A percentile compares a stretch with the other conserved stretches of the same genome.
phyloP scores from a whole-genome alignment of 495 filamentous ascomycete species.

The Neurospora terricola region DNA sequence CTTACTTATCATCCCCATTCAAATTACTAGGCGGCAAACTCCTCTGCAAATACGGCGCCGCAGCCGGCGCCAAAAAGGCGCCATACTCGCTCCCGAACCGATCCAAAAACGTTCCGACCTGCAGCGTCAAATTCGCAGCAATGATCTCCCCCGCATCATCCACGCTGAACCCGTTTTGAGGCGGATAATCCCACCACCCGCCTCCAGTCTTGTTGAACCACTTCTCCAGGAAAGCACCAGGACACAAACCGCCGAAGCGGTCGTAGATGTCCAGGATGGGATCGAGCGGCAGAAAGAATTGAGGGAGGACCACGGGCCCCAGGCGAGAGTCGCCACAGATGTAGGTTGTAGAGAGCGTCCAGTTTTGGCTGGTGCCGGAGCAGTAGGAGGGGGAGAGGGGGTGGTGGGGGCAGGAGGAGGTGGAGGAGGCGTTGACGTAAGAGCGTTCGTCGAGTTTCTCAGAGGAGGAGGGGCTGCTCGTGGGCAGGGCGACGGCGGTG shows the following conservation, averaged over 20 bases:
- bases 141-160: constrained; percentile 26
- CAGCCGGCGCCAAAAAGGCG: constrained; percentile 35
- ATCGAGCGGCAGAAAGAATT: constrained; percentile 26
- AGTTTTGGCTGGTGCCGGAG: constrained; percentile 28
- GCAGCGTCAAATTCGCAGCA: constrained; percentile 34
- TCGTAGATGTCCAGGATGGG: constrained; percentile 30
- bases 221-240: constrained; percentile 35
- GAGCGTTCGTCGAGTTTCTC: neutral
- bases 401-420: neutral
- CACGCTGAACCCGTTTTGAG: constrained; percentile 32
- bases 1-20: constrained; percentile 23
- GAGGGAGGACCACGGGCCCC: constrained; percentile 35
- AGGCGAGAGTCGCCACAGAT: constrained; percentile 45
- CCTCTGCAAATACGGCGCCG: constrained; percentile 42
- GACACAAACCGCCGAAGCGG: constrained; percentile 39
- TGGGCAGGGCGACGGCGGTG: neutral
- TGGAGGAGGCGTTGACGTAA: neutral
- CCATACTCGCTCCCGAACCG: constrained; percentile 43
- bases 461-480: neutral
- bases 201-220: constrained; percentile 30
- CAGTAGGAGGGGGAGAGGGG: constrained; percentile 16
- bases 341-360: constrained; percentile 18
- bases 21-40: constrained; percentile 44
- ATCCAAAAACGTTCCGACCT: constrained; percentile 39
- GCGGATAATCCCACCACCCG: constrained; percentile 35